A percentile compares a stretch with the other conserved stretches of the same genome.
These are phyloP conservation scores for Globisporangium nodosum DNA, from an alignment of 352 stramenopile genomes.

Conservation along the genomic window DNA sequence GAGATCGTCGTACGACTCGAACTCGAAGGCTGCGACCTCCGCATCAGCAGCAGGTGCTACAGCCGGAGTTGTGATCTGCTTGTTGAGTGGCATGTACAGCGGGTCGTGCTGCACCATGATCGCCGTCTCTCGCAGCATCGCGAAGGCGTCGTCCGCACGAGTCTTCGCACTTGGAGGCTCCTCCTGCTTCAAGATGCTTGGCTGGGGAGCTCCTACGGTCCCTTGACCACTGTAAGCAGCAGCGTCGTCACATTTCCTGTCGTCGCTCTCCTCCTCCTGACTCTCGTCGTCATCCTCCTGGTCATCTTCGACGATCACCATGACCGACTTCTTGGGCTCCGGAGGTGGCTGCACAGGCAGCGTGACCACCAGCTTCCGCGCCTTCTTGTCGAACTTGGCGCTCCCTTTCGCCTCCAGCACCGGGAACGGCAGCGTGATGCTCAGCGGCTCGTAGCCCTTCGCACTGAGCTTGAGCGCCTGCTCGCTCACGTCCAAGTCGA, in stretches of 20 bases:
- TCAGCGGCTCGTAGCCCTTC: slow-evolving; percentile 42
- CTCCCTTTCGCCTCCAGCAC: slow-evolving; percentile 72
- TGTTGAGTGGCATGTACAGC: slow-evolving; percentile 21
- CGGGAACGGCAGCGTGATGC: slow-evolving; percentile 61
- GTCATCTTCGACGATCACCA: slow-evolving; percentile 34
- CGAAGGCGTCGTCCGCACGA: slow-evolving; percentile 37
- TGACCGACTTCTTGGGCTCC: slow-evolving; percentile 16
- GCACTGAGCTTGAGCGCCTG: slow-evolving; percentile 31
- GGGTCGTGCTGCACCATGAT: slow-evolving; percentile 69
- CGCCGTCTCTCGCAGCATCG: slow-evolving; percentile 52
- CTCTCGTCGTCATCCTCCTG: slow-evolving; percentile 25
- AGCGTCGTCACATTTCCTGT: slow-evolving; percentile 1
- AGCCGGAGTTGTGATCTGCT: neutral
- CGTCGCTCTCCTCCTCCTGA: slow-evolving; percentile 5
- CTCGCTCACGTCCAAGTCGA: slow-evolving; percentile 71
- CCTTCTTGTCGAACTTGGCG: slow-evolving; percentile 84
- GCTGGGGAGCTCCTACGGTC: neutral
- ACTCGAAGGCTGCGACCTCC: neutral
- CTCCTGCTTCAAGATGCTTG: neutral
- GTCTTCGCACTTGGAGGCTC: neutral
- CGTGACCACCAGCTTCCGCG: slow-evolving; percentile 64
- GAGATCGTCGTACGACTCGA: slow-evolving; percentile 32
- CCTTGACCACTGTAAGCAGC: neutral
- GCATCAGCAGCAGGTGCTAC: neutral
- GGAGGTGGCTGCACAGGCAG: slow-evolving; percentile 66